Conservation (phyloP, 805 yeast species). For the Metschnikowia lunata region DNA sequence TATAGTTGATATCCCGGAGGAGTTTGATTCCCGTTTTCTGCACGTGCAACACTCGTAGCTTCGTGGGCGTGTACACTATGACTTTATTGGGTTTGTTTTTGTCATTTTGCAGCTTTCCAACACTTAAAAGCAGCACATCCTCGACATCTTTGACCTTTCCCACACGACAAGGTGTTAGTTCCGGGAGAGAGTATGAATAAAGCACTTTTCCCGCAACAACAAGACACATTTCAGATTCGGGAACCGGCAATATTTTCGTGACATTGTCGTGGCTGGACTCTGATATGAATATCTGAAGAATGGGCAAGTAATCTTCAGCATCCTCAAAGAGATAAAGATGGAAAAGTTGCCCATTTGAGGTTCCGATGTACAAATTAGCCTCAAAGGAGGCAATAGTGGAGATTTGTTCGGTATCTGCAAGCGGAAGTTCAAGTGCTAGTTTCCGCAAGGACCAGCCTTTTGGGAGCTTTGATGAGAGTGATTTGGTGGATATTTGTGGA, state of each 20-base stretch:
- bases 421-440: conserved; percentile 8
- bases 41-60: conserved; percentile 31
- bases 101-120: conserved; percentile 10
- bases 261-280: conserved; percentile 13
- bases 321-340: conserved; percentile 40
- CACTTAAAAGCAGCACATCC: conserved; percentile 26
- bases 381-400: conserved; percentile 21
- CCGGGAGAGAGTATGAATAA: conserved; percentile 32
- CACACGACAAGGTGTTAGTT: conserved; percentile 32
- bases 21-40: conserved; percentile 25
- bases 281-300: conserved; percentile 20
- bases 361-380: conserved; percentile 36
- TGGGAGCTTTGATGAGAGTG: conserved; percentile 1
- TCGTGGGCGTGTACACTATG: conserved; percentile 27
- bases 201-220: conserved; percentile 25
- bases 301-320: conserved; percentile 30
- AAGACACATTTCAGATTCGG: conserved; percentile 23
- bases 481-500: background rate
- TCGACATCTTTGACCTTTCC: conserved; percentile 35
- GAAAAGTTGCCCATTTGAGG: conserved; percentile 31
- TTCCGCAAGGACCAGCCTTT: conserved; percentile 7
- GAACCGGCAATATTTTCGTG: conserved; percentile 23
- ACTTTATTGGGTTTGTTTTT: conserved; percentile 20
- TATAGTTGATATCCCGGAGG: conserved; percentile 30
- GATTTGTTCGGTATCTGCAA: conserved; percentile 10